These are phyloP conservation scores for Schwanniomyces yamadae DNA, from an alignment of 805 yeast species.

Conservation along the genomic window DNA sequence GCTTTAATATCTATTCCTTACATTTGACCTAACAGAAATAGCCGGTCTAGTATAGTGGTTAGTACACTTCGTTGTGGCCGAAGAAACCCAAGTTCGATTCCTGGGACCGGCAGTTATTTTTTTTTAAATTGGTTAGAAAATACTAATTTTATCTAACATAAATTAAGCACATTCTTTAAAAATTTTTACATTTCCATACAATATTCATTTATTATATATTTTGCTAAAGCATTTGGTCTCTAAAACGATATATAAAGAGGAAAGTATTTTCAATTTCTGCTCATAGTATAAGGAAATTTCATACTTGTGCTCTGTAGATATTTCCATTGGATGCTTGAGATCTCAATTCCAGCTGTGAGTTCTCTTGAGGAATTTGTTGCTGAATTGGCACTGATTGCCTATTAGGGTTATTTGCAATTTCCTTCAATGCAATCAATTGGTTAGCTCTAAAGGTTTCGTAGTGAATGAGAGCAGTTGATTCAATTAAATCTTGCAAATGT, in stretches of 20 bases:
- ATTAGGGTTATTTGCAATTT: conserved; percentile 63
- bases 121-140: no score
- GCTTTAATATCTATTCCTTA: background rate
- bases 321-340: conserved; percentile 5
- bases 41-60: conserved; percentile 52
- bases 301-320: conserved; percentile 6
- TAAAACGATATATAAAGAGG: no score
- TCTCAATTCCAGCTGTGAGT: conserved; percentile 4
- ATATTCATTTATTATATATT: no score
- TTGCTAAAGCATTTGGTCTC: no score
- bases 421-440: conserved; percentile 91
- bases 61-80: conserved; percentile 53
- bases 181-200: no score
- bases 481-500: conserved; percentile 93
- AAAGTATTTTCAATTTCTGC: no score
- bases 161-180: no score
- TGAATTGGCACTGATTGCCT: conserved; percentile 27
- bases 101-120: conserved; percentile 44
- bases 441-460: conserved; percentile 92
- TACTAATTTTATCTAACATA: no score
- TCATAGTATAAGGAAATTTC: no score
- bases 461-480: conserved; percentile 82
- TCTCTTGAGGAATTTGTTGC: conserved; percentile 1
- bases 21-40: conserved; percentile 2
- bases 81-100: conserved; percentile 51